phyloP scores from a whole-genome alignment of 1,284 basidiomycete genomes.

The Neonothopanus nambi region DNA sequence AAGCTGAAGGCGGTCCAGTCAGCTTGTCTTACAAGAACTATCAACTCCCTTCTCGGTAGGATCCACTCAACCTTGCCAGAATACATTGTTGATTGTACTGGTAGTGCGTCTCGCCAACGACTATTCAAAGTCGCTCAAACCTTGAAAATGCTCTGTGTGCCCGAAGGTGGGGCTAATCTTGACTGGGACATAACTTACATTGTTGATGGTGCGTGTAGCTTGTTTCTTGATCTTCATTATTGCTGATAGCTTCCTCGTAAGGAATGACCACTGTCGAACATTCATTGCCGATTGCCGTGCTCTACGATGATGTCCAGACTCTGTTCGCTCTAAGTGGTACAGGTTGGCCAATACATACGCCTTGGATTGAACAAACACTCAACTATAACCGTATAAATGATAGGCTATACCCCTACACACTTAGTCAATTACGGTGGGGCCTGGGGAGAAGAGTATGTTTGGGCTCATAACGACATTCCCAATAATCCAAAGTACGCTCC shows the following conservation, averaged over 20 bases:
- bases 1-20: slow-evolving; percentile 67
- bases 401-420: slow-evolving; percentile 67
- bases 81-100: background rate
- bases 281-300: slow-evolving; percentile 57
- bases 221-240: background rate
- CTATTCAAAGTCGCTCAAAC: slow-evolving; percentile 60
- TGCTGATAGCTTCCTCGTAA: slow-evolving; percentile 23
- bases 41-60: slow-evolving; percentile 63
- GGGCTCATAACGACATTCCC: slow-evolving; percentile 64
- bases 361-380: too few relatives aligned
- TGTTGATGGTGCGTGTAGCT: slow-evolving; percentile 53
- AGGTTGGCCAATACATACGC: too few relatives aligned
- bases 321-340: slow-evolving; percentile 67
- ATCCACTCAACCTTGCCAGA: slow-evolving; percentile 3
- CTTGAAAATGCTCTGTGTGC: slow-evolving; percentile 68
- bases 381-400: too few relatives aligned
- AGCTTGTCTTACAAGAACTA: slow-evolving; percentile 79
- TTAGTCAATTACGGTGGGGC: slow-evolving; percentile 72
- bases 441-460: slow-evolving; percentile 65
- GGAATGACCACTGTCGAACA: slow-evolving; percentile 82
- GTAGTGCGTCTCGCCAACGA: slow-evolving; percentile 67
- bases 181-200: slow-evolving; percentile 80
- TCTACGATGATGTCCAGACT: slow-evolving; percentile 69
- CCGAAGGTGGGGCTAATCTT: slow-evolving; percentile 75
- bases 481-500: slow-evolving; percentile 60